Evolutionary conservation across 176 grass and related monocot genomes (phyloP).

Genomic region (Lolium perenne): DNA sequence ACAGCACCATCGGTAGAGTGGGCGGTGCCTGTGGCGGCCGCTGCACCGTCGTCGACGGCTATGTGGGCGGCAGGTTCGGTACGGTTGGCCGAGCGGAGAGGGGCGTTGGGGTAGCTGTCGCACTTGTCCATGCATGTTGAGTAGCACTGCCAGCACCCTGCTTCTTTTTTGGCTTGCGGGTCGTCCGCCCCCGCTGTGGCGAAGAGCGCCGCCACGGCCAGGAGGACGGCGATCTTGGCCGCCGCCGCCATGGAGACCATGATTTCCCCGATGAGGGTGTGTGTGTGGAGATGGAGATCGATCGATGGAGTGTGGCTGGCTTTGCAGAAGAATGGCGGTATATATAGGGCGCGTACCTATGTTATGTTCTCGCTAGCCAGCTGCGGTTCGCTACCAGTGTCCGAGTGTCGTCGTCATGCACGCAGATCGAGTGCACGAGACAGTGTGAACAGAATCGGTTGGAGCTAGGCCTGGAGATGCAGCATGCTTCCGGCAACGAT

Average conservation of each 20-base stretch:
- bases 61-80: not conserved
- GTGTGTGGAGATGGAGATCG: conserved; percentile 10
- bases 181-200: not conserved
- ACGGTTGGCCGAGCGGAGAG: not conserved
- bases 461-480: not conserved
- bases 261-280: not conserved
- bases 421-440: conserved; percentile 1
- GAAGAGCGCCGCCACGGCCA: conserved; percentile 22
- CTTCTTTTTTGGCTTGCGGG: not conserved
- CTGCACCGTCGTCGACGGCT: conserved; percentile 10
- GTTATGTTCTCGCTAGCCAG: not conserved
- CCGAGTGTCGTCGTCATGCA: not conserved
- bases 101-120: not conserved
- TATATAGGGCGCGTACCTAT: conserved; percentile 11
- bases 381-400: not conserved
- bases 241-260: not conserved
- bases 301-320: conserved; percentile 13
- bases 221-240: conserved; percentile 29
- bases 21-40: not conserved
- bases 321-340: not conserved
- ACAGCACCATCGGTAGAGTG: not conserved
- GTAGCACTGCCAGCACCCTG: conserved; percentile 36
- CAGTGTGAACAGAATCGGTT: conserved; percentile 21
- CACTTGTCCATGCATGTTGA: conserved; percentile 37
- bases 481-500: conserved; percentile 26